Base-by-base conservation (phyloP, 495 filamentous ascomycete species). In the Diplogelasinospora grovesii region DNA sequence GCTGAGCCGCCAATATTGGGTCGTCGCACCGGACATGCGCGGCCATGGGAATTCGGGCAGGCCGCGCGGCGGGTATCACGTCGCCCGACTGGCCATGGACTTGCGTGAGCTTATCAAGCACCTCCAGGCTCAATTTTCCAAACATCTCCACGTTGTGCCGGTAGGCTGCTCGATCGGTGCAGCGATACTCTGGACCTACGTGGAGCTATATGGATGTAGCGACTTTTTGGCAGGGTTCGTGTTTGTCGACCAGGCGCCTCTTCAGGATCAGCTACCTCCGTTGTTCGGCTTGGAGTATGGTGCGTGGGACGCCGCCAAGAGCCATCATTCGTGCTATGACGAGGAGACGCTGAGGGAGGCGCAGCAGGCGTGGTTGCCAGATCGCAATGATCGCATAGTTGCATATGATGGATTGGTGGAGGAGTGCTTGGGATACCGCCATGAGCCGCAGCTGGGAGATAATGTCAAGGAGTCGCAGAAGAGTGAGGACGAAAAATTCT, bases 231-330 rank as follows among this genome's bases (percentile, higher is more conserved):
- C 42, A 0, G 61, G 61, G 3, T 49, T 62, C 15, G 48, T 70
- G 1, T 68, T 72, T 30, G 67, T 70, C 5, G 69, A 72, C 52
- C 69, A 72, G 35, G 62, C 61, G 1, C 69, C 69, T 13, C 49
- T 71, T 5, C 69, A 72, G 48, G 63, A 72, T 30, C 52, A 50
- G 20, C n/a, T n/a, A n/a, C 46, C 59, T 18, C 41, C 15, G 5
- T 42, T 49, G 18, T 56, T 45, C 20, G 24, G 18, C 14, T 67
- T 61, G 61, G 49, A 41, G 22, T n/a, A n/a, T n/a, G n/a, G n/a
- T n/a, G 42, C 18, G 13, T 61, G 60, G 51, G 33, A 45, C 10
- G 40, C 36, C 5, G 40, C 32, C 11, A 52, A 46, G 20, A 52
- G 54, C 14, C 64, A 72, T 41, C 37, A 40, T 0, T 61, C 60